phyloP scores from a whole-genome alignment of 2,329 filamentous ascomycete genomes.

The Cercospora sp. region DNA sequence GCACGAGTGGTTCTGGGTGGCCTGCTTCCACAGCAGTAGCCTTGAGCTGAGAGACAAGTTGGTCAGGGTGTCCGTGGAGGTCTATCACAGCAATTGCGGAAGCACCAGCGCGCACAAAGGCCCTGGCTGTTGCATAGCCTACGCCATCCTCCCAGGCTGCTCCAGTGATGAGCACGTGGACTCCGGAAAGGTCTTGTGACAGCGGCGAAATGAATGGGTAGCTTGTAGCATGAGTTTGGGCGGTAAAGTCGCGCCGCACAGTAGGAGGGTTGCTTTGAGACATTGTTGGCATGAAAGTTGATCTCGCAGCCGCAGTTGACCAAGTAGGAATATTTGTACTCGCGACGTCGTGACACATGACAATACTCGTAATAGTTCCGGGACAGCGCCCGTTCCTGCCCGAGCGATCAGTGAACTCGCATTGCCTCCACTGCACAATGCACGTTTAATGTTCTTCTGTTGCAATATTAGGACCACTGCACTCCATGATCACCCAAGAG shows the following conservation, averaged over 20 bases:
- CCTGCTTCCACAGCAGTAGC: conserved; percentile 40
- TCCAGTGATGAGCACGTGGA: conserved; percentile 42
- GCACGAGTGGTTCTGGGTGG: conserved; percentile 42
- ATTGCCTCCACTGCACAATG: background rate
- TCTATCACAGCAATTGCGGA: conserved; percentile 38
- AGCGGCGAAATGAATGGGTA: conserved; percentile 15
- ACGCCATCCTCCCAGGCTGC: conserved; percentile 38
- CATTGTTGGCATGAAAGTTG: background rate
- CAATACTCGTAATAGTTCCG: background rate
- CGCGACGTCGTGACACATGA: background rate
- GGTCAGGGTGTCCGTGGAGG: background rate
- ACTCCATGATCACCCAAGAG: background rate
- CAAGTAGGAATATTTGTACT: background rate
- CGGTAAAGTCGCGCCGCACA: conserved; percentile 15
- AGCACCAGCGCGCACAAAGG: conserved; percentile 39
- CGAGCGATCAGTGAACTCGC: background rate
- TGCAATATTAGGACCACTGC: background rate
- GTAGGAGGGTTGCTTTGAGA: background rate
- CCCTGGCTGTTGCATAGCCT: conserved; percentile 41
- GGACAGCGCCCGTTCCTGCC: background rate
- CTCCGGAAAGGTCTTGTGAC: conserved; percentile 25
- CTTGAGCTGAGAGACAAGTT: conserved; percentile 29
- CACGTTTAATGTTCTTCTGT: background rate
- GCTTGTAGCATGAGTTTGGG: conserved; percentile 6
- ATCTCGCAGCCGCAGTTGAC: background rate